Conservation (phyloP, 768 basidiomycete species). For the Pleurotus pulmonarius region DNA sequence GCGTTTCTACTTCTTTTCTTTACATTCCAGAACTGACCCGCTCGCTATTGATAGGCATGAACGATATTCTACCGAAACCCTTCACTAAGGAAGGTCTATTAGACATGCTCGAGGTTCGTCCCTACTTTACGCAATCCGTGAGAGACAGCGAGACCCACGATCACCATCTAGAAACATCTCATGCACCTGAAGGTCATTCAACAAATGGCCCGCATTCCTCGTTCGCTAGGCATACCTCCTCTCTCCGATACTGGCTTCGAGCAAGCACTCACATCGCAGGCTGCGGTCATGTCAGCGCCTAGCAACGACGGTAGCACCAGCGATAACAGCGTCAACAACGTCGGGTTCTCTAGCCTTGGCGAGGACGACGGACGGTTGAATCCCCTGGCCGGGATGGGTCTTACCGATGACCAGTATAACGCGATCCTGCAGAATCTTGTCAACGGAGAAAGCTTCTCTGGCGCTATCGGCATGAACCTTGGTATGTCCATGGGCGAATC, state of each 20-base stretch:
- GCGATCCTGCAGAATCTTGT: constrained; percentile 73
- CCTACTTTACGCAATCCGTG: not conserved
- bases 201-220: constrained; percentile 64
- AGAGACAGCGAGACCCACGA: too few relatives aligned
- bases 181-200: constrained; percentile 86
- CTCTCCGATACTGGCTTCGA: constrained; percentile 52
- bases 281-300: constrained; percentile 14
- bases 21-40: not conserved
- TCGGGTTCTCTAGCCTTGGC: constrained; percentile 15
- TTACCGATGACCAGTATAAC: constrained; percentile 86
- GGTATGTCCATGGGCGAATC: constrained; percentile 18
- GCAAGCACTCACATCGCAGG: constrained; percentile 46
- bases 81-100: constrained; percentile 93
- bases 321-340: constrained; percentile 13
- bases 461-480: constrained; percentile 9
- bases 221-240: constrained; percentile 64
- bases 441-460: constrained; percentile 51
- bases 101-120: constrained; percentile 82
- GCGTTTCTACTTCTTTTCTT: constrained; percentile 8
- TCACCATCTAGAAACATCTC: constrained; percentile 64
- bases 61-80: constrained; percentile 94
- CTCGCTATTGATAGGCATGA: constrained; percentile 64
- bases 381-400: constrained; percentile 83
- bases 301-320: constrained; percentile 11
- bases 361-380: constrained; percentile 64